These are phyloP conservation scores for Fusarium poae DNA, from an alignment of 2,329 filamentous ascomycete genomes.

Conservation along the genomic window DNA sequence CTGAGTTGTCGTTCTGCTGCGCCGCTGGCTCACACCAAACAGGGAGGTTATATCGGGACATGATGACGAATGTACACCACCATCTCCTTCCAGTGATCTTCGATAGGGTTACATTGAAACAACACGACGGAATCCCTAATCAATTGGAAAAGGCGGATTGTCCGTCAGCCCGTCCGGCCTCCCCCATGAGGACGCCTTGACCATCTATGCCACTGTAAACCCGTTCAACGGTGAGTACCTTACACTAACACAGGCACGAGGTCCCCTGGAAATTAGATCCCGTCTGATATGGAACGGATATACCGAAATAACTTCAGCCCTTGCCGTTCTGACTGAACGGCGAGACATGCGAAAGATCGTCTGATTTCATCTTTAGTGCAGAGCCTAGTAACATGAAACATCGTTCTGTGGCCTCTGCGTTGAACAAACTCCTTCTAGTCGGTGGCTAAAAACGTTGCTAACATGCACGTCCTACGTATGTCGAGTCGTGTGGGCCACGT, in stretches of 20 bases:
- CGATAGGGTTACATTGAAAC: conserved; percentile 28
- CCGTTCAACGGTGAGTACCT: conserved; percentile 21
- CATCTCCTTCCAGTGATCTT: conserved; percentile 24
- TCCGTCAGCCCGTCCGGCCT: conserved; percentile 12
- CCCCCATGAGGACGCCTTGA: conserved; percentile 19
- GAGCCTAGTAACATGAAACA: conserved; percentile 33
- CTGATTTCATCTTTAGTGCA: conserved; percentile 23
- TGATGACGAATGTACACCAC: conserved; percentile 13
- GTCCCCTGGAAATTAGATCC: background rate
- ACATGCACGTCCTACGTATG: conserved; percentile 36
- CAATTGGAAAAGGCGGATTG: conserved; percentile 9
- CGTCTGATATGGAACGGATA: conserved; percentile 11
- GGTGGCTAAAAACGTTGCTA: conserved; percentile 3
- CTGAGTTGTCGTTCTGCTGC: conserved; percentile 16
- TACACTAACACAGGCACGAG: background rate
- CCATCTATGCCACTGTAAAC: conserved; percentile 28
- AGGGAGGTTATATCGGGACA: conserved; percentile 8
- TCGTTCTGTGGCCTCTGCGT: conserved; percentile 17
- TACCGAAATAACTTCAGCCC: conserved; percentile 15
- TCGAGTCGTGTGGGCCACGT: conserved; percentile 36
- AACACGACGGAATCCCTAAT: conserved; percentile 5
- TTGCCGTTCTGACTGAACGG: conserved; percentile 20
- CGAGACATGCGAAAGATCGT: conserved; percentile 32
- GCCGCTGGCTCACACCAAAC: conserved; percentile 21
- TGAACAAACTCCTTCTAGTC: conserved; percentile 10